Evolutionary conservation across 176 grass and related monocot species (phyloP).

Genomic region (Hsuehochloa calcarea): DNA sequence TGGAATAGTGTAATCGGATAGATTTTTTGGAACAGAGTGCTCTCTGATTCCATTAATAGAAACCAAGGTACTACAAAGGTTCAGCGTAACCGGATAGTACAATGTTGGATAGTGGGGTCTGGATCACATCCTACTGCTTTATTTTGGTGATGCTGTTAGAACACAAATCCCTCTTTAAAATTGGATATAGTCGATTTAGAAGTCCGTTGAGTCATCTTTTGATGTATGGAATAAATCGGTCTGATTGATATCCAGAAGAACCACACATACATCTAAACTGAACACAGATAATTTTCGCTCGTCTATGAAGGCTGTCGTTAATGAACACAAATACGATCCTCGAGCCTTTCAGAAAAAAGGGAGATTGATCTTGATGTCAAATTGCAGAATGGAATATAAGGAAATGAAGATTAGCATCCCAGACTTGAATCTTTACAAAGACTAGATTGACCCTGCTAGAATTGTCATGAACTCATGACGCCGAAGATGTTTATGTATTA

Average conservation of each 20-base stretch:
- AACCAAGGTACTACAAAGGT: no score
- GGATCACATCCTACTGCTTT: background rate
- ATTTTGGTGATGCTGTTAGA: background rate
- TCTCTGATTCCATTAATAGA: no score
- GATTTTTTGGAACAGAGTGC: no score
- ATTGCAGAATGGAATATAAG: background rate
- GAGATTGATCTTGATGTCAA: background rate
- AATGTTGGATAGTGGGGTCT: background rate
- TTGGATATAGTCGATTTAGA: background rate
- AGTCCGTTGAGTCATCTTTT: background rate
- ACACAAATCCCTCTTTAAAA: background rate
- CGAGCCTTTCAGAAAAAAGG: background rate
- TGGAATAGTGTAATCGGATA: background rate
- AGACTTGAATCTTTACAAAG: slow-evolving; percentile 1
- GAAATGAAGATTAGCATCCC: background rate
- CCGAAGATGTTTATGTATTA: background rate
- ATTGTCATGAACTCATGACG: no score
- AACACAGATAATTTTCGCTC: background rate
- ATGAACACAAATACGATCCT: background rate
- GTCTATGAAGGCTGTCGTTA: background rate
- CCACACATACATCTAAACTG: background rate
- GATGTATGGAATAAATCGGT: background rate
- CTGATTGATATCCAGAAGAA: background rate
- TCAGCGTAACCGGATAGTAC: no score
- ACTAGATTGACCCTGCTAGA: background rate